Evolutionary conservation across 768 basidiomycete species (phyloP), one percentile per base, ranked within the genome.

Genomic region (Termitomyces sp.): DNA sequence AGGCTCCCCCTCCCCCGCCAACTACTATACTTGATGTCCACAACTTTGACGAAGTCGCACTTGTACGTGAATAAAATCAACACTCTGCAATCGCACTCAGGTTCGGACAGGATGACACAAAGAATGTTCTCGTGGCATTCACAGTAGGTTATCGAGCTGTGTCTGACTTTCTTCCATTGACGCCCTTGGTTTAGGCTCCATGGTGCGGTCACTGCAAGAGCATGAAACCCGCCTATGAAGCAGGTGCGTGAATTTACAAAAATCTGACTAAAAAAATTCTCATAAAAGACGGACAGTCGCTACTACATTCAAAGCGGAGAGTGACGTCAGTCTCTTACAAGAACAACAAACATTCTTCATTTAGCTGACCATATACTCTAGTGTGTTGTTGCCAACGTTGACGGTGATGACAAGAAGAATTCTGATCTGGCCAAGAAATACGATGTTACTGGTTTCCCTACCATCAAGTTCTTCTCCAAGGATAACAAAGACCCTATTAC

Each of bases 171-270:
- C 53, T 32, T 48, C 49, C 36, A 53, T 35, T 51, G 28, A 54
- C 16, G 20, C 4, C 35, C 56, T 63, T 49, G 54, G 26, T 47
- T 48, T 61, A 83, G 81, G 81, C 89, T 26, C 84, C 85, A 40
- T 88, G 91, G 92, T 95, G 95, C 64, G 93, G 94, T 32, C 94
- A 98, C 78, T 98, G 96, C 83, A 98, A 98, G 77, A 80, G 60
- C 62, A 70, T 97, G 71, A 95, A 95, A 72, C 94, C 94, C 20
- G 78, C 80, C 33, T 94, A 90, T 67, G 94, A 95, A 70, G 80
- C 90, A 70, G 86, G 87, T 87, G 59, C 38, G 64, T 49, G 38
- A 44, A 8, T 18, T 59, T 56, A 26, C 10, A 18, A 14, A 7
- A 12, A 16, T 46, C 24, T 6, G 6, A 12, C 44, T 24, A 30